phyloP scores from a whole-genome alignment of 108 stramenopile species.

The Hondaea fermentalgiana region DNA sequence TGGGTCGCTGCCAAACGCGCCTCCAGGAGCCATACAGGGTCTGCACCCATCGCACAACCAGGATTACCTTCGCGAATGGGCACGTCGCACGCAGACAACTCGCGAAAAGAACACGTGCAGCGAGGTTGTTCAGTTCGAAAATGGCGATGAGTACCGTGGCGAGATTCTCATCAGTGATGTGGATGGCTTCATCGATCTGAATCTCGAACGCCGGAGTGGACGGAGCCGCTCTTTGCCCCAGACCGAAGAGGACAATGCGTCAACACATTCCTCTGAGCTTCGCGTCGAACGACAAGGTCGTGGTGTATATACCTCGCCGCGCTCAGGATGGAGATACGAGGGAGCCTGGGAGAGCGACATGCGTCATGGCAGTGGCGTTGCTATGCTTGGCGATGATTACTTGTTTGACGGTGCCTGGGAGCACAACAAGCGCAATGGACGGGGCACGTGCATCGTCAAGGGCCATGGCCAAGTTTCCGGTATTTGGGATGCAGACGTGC shows the following conservation, averaged over 20 bases:
- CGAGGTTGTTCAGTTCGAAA: neutral
- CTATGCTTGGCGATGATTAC: neutral
- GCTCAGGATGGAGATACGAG: neutral
- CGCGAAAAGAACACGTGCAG: neutral
- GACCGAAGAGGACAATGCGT: too few species aligned
- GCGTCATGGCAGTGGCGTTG: neutral
- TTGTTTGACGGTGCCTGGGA: conserved; percentile 1
- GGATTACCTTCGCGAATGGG: neutral
- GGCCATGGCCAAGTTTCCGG: neutral
- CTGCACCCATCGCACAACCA: neutral
- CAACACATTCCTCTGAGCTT: neutral
- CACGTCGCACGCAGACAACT: neutral
- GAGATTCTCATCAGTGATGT: neutral
- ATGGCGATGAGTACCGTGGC: conserved; percentile 14
- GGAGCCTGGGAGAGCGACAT: neutral
- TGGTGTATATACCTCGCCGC: neutral
- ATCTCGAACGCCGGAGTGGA: neutral
- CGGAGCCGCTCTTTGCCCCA: too few species aligned
- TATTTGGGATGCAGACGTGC: neutral
- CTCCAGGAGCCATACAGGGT: neutral
- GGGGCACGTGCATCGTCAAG: neutral
- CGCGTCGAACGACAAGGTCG: neutral
- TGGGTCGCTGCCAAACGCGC: neutral
- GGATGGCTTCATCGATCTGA: neutral
- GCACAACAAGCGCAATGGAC: neutral